Evolutionary conservation across 768 basidiomycete species (phyloP), one percentile per base, ranked within the genome.

Genomic region (Leccinum olivaceopallidum): DNA sequence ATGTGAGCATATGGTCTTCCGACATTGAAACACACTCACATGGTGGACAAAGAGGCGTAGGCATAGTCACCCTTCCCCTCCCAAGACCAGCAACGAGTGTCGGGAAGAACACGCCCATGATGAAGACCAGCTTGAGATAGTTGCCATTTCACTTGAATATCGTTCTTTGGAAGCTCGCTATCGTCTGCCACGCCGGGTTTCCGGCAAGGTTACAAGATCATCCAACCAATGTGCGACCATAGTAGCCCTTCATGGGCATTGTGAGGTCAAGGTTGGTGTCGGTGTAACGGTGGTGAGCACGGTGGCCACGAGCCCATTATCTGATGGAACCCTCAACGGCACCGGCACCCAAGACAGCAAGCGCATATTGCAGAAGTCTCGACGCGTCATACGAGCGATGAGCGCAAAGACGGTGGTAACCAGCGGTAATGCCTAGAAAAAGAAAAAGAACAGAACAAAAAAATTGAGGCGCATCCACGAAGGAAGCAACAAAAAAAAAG

Each of bases 241-340:
- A 85, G 81, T 69, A 96, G 84, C 57, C 95, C 95, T 67, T 89
- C 86, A 75, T 94, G 89, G 7, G 94, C 94, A 64, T 92, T 90
- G 79, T 98, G 96, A 0, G 95, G 95, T 97, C 95, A 63, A 98
- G 89, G 58, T 94, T 92, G 69, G 95, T 98, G 77, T 96, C 95
- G 66, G 95, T 98, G 79, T 97, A 96, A 48, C 95, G 85, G 72
- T 97, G 95, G 75, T 96, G 95, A 4, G 96, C 96, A 61, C 96
- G 92, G 80, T 99, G 97, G 53, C 95, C 95, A 56, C 97, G 86
- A 22, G 89, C 89, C 97, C 97, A 98, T 96, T 96, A 98, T 75
- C 93, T 91, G 79, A 99, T 96, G 22, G 95, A 97, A 9, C 96
- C 96, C 71, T 99, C 85, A 51, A 96, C 90, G 5, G 96, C 95